Base-by-base conservation (phyloP, 1,284 basidiomycete genomes). In the Heterobasidion parviporum region DNA sequence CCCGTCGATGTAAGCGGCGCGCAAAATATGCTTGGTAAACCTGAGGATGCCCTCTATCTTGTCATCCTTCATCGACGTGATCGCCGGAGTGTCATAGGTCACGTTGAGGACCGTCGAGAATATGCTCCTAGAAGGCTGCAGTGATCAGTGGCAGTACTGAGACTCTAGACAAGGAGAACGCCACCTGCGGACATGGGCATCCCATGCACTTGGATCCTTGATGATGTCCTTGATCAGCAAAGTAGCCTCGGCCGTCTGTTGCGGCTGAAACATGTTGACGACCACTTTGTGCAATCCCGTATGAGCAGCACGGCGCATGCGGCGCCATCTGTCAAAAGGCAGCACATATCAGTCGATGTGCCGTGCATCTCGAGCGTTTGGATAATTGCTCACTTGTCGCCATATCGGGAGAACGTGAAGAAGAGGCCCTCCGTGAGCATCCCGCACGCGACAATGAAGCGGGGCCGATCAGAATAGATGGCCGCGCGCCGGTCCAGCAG, bases 391-490 rank as follows among this genome's bases (percentile, higher is more conserved):
- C 41, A 44, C 41, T 14, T 44, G 16, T 14, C 16, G 6, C 41
- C 41, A 6, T 44, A 44, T 14, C 14, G 41, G 4, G 16, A 44
- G 16, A 44, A 44, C 41, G 41, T 44, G 41, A 44, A 44, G 41
- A 44, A 44, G 14, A 44, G 41, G 12, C 52, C 51, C 3, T 46
- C 33, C 5, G 7, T 53, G 2, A 53, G 51, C 8, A 56, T 38
- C 6, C 53, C 43, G 14, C 20, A 26, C 2, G 41, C 51, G 43
- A 56, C 52, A 16, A 53, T 38, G 15, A 52, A 18, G 43, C 38
- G 50, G 6, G 57, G 54, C 3, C 57, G 54, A 34, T 56, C 57
- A 2, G 55, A 56, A 38, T 56, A 58, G 20, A 18, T 58, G 6
- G 8, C 16, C 10, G 57, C 52, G 35, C 57, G 54, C 8, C 54